Percentiles rank a stretch among this genome's conserved stretches.
Evolutionary conservation across 2,329 filamentous ascomycete species (phyloP).

Genomic region (Orbilia javanica): DNA sequence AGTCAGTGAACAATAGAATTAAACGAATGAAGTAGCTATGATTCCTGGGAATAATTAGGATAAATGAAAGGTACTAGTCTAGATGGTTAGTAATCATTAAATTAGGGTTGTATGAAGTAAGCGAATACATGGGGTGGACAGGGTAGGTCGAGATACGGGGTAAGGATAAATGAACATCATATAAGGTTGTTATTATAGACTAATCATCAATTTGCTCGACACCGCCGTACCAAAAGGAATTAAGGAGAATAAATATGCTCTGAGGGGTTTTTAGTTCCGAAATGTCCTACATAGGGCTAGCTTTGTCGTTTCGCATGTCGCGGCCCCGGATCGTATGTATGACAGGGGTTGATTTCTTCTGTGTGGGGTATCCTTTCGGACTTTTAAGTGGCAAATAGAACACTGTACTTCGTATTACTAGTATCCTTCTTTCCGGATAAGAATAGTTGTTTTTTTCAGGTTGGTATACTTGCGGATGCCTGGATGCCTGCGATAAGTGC

Average conservation of each 20-base stretch:
- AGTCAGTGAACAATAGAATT: neutral
- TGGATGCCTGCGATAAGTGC: too few relatives aligned
- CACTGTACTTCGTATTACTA: neutral
- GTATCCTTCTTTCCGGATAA: neutral
- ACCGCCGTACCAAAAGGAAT: too few relatives aligned
- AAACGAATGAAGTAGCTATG: neutral
- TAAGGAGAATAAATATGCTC: neutral
- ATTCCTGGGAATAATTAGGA: neutral
- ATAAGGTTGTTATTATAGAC: neutral
- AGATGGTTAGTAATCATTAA: conserved; percentile 14
- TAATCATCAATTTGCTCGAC: neutral
- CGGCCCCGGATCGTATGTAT: neutral
- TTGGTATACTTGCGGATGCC: too few relatives aligned
- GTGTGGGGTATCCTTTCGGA: neutral
- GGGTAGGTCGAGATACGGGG: neutral
- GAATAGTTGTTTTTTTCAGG: neutral
- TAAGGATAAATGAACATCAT: neutral
- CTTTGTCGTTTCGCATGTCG: neutral
- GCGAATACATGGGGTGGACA: neutral
- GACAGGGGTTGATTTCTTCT: neutral
- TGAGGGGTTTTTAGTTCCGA: conserved; percentile 2
- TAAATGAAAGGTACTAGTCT: neutral
- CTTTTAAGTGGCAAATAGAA: neutral
- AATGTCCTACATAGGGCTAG: neutral
- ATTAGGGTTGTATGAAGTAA: neutral